phyloP scores from a whole-genome alignment of 108 stramenopile species.

The Nitzschia sp. region DNA sequence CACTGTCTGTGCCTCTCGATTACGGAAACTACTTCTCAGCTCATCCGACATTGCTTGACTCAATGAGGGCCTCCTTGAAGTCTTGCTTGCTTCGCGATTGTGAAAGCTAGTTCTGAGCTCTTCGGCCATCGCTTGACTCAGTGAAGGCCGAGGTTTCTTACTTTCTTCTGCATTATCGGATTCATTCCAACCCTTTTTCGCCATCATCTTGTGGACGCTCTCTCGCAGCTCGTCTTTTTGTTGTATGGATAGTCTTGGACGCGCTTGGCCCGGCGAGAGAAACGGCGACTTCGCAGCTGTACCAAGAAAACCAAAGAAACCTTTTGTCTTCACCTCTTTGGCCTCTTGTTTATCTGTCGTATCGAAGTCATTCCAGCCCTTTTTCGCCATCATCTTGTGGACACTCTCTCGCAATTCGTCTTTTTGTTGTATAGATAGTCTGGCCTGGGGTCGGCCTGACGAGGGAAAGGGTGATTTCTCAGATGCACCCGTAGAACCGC shows the following conservation, averaged over 20 bases:
- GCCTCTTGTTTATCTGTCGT: background rate
- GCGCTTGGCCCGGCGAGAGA: background rate
- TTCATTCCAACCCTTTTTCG: background rate
- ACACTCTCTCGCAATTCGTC: background rate
- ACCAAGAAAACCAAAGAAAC: constrained; percentile 3
- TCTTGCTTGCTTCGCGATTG: background rate
- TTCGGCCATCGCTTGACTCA: background rate
- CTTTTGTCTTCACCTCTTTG: background rate
- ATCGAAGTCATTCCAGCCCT: background rate
- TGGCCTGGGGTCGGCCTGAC: background rate
- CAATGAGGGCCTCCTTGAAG: background rate
- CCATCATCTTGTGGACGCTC: background rate
- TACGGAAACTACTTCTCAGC: background rate
- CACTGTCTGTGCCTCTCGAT: background rate
- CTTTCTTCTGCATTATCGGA: background rate
- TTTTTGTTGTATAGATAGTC: background rate
- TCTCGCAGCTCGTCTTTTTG: constrained; percentile 1
- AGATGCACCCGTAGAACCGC: background rate
- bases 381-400: background rate
- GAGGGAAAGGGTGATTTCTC: background rate
- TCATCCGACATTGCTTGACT: background rate
- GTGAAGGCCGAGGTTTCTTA: background rate
- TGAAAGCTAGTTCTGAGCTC: background rate
- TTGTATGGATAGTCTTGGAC: background rate
- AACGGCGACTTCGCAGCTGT: background rate